Evolutionary conservation across 1,284 basidiomycete species (phyloP).

Genomic region (Boletellus dicymbophilus): DNA sequence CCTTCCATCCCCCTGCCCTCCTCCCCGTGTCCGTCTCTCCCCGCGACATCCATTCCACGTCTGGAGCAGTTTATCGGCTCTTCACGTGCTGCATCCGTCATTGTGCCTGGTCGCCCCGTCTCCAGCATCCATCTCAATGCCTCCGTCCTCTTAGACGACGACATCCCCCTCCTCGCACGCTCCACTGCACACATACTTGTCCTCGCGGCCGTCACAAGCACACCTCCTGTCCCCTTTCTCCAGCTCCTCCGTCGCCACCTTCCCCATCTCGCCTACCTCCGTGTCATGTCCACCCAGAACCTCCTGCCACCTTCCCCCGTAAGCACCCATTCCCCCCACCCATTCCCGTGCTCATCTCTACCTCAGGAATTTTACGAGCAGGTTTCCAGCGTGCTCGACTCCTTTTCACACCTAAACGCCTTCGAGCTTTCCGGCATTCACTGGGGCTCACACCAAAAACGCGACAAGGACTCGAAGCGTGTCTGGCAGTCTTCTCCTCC

Average conservation of each 20-base stretch:
- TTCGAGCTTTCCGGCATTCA: conserved; percentile 76
- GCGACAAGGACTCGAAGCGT: conserved; percentile 36
- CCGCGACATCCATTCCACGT: conserved; percentile 44
- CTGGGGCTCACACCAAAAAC: conserved; percentile 53
- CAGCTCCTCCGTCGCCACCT: conserved; percentile 45
- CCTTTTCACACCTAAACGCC: conserved; percentile 53
- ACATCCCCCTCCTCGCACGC: conserved; percentile 49
- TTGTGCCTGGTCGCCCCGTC: conserved; percentile 66
- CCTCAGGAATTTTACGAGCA: conserved; percentile 62
- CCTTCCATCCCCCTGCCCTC: conserved; percentile 21
- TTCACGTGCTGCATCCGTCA: conserved; percentile 47
- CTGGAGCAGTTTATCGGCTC: conserved; percentile 64
- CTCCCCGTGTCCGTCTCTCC: conserved; percentile 30
- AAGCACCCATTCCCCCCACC: conserved; percentile 21
- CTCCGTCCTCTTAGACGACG: conserved; percentile 54
- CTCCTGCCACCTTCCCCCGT: conserved; percentile 50
- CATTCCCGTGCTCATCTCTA: conserved; percentile 15
- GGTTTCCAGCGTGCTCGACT: conserved; percentile 55
- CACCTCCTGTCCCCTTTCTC: conserved; percentile 46
- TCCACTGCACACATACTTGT: conserved; percentile 46
- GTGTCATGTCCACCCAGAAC: conserved; percentile 51
- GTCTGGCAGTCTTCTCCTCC: conserved; percentile 57
- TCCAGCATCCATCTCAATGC: conserved; percentile 58
- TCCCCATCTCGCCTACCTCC: conserved; percentile 50
- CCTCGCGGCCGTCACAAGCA: conserved; percentile 46